Evolutionary conservation across 2,329 filamentous ascomycete genomes (phyloP).

Genomic region (Ascosphaera apis): DNA sequence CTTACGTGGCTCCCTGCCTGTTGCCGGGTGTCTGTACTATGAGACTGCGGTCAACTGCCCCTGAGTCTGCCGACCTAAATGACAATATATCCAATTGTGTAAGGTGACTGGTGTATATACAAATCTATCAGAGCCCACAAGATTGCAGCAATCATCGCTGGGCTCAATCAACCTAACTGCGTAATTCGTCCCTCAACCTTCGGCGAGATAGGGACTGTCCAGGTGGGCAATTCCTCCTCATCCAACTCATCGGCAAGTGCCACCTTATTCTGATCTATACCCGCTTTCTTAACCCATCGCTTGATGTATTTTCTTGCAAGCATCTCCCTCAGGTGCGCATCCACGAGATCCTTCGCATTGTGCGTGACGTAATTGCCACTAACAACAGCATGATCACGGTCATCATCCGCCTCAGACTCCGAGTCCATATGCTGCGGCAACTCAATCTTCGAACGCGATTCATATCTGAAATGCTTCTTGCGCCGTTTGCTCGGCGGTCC

Average conservation of each 20-base stretch:
- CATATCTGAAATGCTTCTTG: conserved; percentile 1
- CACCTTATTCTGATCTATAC: conserved; percentile 31
- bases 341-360: conserved; percentile 18
- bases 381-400: conserved; percentile 13
- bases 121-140: too few species aligned
- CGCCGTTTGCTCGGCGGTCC: neutral
- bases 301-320: conserved; percentile 45
- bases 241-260: conserved; percentile 31
- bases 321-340: conserved; percentile 32
- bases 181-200: conserved; percentile 53
- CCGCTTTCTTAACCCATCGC: conserved; percentile 50
- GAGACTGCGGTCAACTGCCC: too few species aligned
- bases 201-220: conserved; percentile 63
- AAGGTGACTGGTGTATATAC: too few species aligned
- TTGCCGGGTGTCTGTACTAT: too few species aligned
- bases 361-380: conserved; percentile 17
- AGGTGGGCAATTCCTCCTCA: conserved; percentile 38
- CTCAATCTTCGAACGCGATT: neutral
- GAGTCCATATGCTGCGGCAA: conserved; percentile 15
- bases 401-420: conserved; percentile 19
- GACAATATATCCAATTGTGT: too few species aligned
- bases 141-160: too few species aligned
- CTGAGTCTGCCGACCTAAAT: too few species aligned
- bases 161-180: conserved; percentile 1
- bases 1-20: too few species aligned